phyloP scores from a whole-genome alignment of 169 alveolate species.

The Cystoisospora suis region DNA sequence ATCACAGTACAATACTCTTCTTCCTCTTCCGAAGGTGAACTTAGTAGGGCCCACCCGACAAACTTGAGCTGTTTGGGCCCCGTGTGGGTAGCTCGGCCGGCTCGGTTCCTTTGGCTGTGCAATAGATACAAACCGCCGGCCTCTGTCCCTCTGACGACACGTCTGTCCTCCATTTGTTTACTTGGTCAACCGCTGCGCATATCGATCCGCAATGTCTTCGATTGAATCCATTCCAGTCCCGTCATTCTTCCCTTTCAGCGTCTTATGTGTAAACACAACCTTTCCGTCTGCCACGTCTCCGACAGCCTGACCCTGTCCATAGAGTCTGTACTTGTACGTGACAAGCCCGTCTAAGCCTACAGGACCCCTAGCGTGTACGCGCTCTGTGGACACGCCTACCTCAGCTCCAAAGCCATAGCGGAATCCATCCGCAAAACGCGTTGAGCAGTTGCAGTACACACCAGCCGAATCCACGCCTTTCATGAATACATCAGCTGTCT shows the following conservation, averaged over 20 bases:
- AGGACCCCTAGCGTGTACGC: constrained; percentile 81
- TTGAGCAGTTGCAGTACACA: constrained; percentile 77
- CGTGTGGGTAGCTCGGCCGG: too few species aligned
- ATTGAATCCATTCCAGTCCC: neutral
- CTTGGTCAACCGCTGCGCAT: neutral
- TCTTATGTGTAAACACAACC: constrained; percentile 21
- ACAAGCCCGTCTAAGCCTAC: constrained; percentile 79
- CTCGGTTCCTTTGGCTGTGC: too few species aligned
- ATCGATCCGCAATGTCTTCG: neutral
- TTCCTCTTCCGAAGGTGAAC: too few species aligned
- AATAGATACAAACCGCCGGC: too few species aligned
- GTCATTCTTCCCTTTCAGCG: neutral
- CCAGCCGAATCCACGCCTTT: constrained; percentile 73
- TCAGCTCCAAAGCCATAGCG: constrained; percentile 82
- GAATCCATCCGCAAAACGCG: constrained; percentile 80
- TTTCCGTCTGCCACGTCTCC: constrained; percentile 42
- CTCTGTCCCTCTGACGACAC: neutral
- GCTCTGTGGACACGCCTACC: constrained; percentile 78
- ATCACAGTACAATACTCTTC: too few species aligned
- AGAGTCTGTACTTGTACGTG: constrained; percentile 72
- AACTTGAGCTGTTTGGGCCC: too few species aligned
- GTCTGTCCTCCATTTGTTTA: neutral
- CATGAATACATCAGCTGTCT: constrained; percentile 63
- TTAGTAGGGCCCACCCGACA: too few species aligned
- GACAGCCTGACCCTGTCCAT: constrained; percentile 75